Base-by-base conservation (phyloP, 2,329 filamentous ascomycete species). In the Camillea tinctor region DNA sequence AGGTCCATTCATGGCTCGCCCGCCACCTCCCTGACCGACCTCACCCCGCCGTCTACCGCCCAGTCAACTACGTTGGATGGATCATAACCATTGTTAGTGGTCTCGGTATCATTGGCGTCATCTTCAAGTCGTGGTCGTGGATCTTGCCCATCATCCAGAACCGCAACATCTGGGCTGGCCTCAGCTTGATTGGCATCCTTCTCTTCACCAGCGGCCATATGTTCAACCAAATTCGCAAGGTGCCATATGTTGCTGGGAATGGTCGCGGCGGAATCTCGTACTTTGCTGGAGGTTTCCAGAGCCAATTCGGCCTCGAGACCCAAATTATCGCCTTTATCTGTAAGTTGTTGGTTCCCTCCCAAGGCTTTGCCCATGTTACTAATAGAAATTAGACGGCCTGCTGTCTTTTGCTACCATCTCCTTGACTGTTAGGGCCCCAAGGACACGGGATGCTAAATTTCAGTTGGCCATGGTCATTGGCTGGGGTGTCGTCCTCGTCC, bases 151-250 rank as follows among this genome's bases (percentile, higher is more conserved):
- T 97, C 61, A 75, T 97, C 40, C 91, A 93, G 75, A 97, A 90
- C 80, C 90, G 94, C 68, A 98, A 96, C 71, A 79, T 98, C 19
- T 99, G 95, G 95, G 93, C 94, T 22, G 92, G 91, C 21, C 77
- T 96, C 70, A 96, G 91, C 76, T 80, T 99, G 67, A 93, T 98
- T 70, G 83, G 88, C 15, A 93, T 99, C 64, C 84, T 99, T 50
- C 82, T 97, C 60, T 99, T 98, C 79, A 97, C 90, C 52, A 95
- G 91, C 69, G 96, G 95, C 48, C 93, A 98, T 78, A 99, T 99
- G 96, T 99, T 96, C 84, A 99, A 98, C 77, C 93, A 97, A 73
- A 99, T 99, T 72, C 87, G 96, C 69, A 94, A 95, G 75, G 92
- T 96, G 2, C 95, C 95, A 2, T 99, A 99, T 70, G 92, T 98